Base-by-base conservation (phyloP, 768 basidiomycete genomes). In the Phylloporus rhodoxanthus region DNA sequence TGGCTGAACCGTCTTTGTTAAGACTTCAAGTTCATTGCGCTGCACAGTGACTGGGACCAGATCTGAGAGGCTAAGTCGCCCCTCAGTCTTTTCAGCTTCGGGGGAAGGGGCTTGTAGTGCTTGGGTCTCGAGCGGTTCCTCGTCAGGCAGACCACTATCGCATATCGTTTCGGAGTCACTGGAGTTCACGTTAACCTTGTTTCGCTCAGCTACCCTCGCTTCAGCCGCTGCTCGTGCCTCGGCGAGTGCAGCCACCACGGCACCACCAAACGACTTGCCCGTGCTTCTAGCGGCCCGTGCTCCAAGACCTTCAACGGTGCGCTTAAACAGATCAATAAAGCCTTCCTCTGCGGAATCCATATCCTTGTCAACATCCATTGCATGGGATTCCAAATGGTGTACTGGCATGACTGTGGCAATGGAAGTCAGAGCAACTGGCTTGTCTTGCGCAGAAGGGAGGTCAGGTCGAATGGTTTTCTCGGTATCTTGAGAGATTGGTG, bases 201-300 rank as follows among this genome's bases (percentile, higher is more conserved):
- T 77, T 50, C 85, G 70, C 62, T 87, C 78, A 2, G 80, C 84
- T 20, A 90, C 73, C 50, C 78, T 75, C 5, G 80, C 85, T 64
- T 89, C 84, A 8, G 86, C 85, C 33, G 52, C 82, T 69, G 67
- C 79, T 63, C 61, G 78, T 13, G 77, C 87, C 66, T 86, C 82
- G 10, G 84, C 85, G 8, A 88, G 74, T 19, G 81, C 82, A 28
- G 60, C 72, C 7, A 73, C 78, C 2, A 62, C 58, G 4, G 76
- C 78, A 37, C 67, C 70, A 43, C 83, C 82, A 8, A 85, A 61
- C 32, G 86, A 85, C 59, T 82, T 87, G 45, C 77, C 75, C 61
- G 74, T 70, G 44, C 76, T 75, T 59, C 81, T 87, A 26, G 76
- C 76, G 39, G 73, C 60, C 4, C 77, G 78, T 15, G 79, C 72